phyloP scores from a whole-genome alignment of 2,329 filamentous ascomycete genomes.

The Alternaria sp. region DNA sequence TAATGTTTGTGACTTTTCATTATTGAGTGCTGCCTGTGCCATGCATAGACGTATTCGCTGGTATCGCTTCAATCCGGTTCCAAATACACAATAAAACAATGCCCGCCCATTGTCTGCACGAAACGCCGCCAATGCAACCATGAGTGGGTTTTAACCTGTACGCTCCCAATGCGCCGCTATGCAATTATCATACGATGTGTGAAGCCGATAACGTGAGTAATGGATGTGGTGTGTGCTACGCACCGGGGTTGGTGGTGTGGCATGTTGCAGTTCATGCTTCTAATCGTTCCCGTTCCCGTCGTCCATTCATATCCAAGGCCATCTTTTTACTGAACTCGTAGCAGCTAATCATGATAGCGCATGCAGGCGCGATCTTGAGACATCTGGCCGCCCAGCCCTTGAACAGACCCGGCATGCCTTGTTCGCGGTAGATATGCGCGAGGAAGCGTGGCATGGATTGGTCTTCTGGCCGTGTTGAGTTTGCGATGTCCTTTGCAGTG shows the following conservation, averaged over 20 bases:
- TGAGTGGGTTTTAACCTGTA: constrained; percentile 8
- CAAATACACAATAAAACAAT: not conserved
- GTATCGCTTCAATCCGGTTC: not conserved
- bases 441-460: constrained; percentile 81
- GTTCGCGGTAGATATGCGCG: constrained; percentile 88
- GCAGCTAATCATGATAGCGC: constrained; percentile 98
- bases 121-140: constrained; percentile 16
- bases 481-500: constrained; percentile 51
- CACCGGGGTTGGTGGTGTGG: not conserved
- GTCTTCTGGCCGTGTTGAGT: constrained; percentile 70
- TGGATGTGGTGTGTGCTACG: not conserved
- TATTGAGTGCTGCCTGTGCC: not conserved
- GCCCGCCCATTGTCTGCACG: constrained; percentile 2
- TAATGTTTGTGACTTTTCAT: not conserved
- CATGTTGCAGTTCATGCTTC: constrained; percentile 12
- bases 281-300: constrained; percentile 44
- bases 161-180: constrained; percentile 14
- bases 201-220: not conserved
- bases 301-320: constrained; percentile 77
- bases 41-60: not conserved
- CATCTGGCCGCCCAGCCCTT: constrained; percentile 90
- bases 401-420: constrained; percentile 84
- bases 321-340: constrained; percentile 95
- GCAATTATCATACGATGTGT: constrained; percentile 11
- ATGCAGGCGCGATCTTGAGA: constrained; percentile 93